A percentile compares a stretch with the other conserved stretches of the same genome.
phyloP scores from a whole-genome alignment of 805 yeast species.

The Candida glaebosa region DNA sequence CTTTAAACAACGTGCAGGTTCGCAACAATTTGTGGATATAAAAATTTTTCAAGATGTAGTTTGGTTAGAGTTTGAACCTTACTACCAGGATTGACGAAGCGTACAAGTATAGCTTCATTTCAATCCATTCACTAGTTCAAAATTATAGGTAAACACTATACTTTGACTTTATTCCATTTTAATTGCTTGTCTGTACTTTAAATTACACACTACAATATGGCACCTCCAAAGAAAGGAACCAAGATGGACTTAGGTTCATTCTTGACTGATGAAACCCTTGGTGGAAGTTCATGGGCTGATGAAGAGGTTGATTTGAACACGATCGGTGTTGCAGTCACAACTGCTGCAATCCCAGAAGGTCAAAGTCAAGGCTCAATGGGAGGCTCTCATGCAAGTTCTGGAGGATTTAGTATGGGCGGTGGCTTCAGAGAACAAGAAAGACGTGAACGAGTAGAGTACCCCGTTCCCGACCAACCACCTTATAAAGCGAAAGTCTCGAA shows the following conservation, averaged over 20 bases:
- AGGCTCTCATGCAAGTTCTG: slow-evolving; percentile 31
- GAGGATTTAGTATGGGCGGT: slow-evolving; percentile 7
- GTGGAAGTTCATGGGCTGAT: slow-evolving; percentile 82
- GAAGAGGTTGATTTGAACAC: slow-evolving; percentile 70
- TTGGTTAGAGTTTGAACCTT: background rate
- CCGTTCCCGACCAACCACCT: slow-evolving; percentile 90
- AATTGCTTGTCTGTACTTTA: background rate
- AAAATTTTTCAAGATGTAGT: background rate
- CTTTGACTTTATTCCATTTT: background rate
- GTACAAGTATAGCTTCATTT: background rate
- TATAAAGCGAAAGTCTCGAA: slow-evolving; percentile 85
- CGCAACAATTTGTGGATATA: background rate
- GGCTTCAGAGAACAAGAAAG: slow-evolving; percentile 15
- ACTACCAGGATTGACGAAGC: background rate
- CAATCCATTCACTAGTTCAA: background rate
- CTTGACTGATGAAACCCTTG: slow-evolving; percentile 70
- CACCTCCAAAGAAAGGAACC: slow-evolving; percentile 52
- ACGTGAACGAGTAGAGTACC: slow-evolving; percentile 63
- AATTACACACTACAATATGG: slow-evolving; percentile 16
- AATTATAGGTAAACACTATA: background rate
- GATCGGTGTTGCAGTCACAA: slow-evolving; percentile 48
- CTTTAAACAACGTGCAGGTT: too few relatives aligned
- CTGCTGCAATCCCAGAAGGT: slow-evolving; percentile 15
- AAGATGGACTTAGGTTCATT: slow-evolving; percentile 88
- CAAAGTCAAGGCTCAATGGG: background rate